Percentiles rank a stretch among this genome's conserved stretches.
Conservation (phyloP, 768 basidiomycete species). For the Russula emetica region DNA sequence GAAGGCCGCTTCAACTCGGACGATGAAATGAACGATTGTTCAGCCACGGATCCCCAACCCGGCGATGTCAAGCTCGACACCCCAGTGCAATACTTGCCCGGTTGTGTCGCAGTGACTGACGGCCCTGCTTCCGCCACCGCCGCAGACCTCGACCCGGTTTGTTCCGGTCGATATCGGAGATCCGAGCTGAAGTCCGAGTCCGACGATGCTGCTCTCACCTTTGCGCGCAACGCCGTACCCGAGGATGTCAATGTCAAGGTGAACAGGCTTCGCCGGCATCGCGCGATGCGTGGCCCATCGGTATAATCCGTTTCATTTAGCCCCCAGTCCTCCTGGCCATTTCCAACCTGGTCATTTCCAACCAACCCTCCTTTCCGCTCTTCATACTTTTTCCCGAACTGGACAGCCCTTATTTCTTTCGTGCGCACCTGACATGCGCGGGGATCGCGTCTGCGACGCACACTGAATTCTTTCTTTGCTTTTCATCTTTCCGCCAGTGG, state of each 20-base stretch:
- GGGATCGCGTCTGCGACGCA: background rate
- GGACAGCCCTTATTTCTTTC: background rate
- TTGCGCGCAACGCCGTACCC: background rate
- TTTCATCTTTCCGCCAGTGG: background rate
- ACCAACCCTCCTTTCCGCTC: background rate
- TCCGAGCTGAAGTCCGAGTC: background rate
- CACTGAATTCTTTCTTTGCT: background rate
- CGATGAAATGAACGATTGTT: background rate
- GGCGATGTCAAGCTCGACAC: background rate
- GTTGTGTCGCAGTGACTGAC: slow-evolving; percentile 14
- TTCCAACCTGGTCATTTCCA: background rate
- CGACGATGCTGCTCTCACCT: background rate
- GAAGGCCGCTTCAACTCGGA: slow-evolving; percentile 3
- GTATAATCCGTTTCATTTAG: background rate
- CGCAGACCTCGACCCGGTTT: background rate
- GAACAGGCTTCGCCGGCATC: slow-evolving; percentile 6
- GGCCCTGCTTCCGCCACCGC: slow-evolving; percentile 3
- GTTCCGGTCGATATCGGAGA: background rate
- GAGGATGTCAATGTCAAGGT: background rate
- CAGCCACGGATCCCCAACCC: slow-evolving; percentile 6
- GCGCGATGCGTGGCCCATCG: slow-evolving; percentile 17
- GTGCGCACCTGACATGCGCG: background rate
- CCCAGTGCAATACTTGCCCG: slow-evolving; percentile 5
- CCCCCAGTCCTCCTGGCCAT: background rate
- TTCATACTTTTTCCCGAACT: background rate